A percentile compares a stretch with the other conserved stretches of the same genome.
Evolutionary conservation across 148 eudicot species (phyloP).

Genomic region (Hydrangea macrophylla): DNA sequence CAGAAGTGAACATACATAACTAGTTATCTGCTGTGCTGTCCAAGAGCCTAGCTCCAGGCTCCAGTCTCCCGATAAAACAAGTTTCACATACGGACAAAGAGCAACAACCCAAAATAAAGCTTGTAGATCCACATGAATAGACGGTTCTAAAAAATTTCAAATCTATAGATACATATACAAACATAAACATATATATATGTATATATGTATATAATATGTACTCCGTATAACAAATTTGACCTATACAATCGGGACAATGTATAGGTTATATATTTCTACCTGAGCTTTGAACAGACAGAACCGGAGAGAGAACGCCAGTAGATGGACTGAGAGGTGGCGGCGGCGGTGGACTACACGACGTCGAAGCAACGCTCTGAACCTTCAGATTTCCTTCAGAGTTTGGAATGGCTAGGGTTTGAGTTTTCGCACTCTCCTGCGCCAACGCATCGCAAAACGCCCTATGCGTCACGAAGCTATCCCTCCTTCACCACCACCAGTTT

Average conservation of each 20-base stretch:
- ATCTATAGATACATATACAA: not conserved
- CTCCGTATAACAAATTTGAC: conserved; percentile 13
- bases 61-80: conserved; percentile 1
- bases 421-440: conserved; percentile 53
- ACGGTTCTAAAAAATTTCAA: not conserved
- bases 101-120: not conserved
- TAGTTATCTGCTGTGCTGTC: no score
- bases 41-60: no score
- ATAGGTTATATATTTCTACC: conserved; percentile 29
- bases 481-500: conserved; percentile 32
- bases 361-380: conserved; percentile 17
- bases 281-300: conserved; percentile 62
- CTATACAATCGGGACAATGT: conserved; percentile 9
- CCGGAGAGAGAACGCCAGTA: conserved; percentile 60
- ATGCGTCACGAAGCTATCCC: conserved; percentile 80
- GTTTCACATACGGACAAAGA: conserved; percentile 23
- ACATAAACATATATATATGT: no score
- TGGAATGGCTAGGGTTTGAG: conserved; percentile 12
- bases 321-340: conserved; percentile 54
- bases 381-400: conserved; percentile 19
- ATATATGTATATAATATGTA: no score
- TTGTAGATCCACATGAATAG: not conserved
- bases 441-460: conserved; percentile 81
- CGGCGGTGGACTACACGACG: conserved; percentile 35
- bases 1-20: no score